Base-by-base conservation (phyloP, 1,284 basidiomycete genomes). In the Ganoderma boninense region DNA sequence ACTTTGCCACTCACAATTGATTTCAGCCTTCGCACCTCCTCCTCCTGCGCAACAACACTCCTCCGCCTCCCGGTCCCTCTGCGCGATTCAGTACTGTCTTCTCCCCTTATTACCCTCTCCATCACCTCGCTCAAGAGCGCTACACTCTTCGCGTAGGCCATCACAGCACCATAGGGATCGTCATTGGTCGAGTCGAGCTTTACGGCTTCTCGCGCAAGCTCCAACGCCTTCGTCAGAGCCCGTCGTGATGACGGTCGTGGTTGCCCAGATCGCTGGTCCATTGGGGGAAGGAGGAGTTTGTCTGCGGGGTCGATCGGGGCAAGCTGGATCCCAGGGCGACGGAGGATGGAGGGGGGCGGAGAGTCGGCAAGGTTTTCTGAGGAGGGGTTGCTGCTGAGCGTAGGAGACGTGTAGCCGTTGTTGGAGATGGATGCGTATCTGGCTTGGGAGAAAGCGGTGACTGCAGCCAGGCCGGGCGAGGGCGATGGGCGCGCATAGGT, bases 91-190 rank as follows among this genome's bases (percentile, higher is more conserved):
- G 88, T 89, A 71, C 88, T 90, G 75, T 95, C 93, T 80, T 95
- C 93, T 4, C 94, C 94, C 74, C 90, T 87, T 81, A 92, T 87
- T 1, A 95, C 93, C 56, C 94, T 84, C 77, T 95, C 94, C 94
- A 95, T 95, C 64, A 95, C 93, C 79, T 94, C 93, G 75, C 91
- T 94, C 49, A 95, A 84, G 40, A 95, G 85, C 54, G 92, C 89
- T 63, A 95, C 93, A 76, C 93, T 95, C 79, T 88, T 91, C 26
- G 91, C 92, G 78, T 95, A 95, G 0, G 93, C 93, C 69, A 90
- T 83, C 23, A 95, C 93, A 1, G 93, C 93, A 52, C 90, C 92
- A 74, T 93, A 87, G 42, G 94, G 94, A 76, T 95, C 92, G 78
- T 94, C 91, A 71, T 94, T 94, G 10, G 89, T 92, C 2, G 92